These are phyloP conservation scores for Lunularia cruciata DNA, from an alignment of 225 moss, liverwort and hornwort genomes.

Conservation along the genomic window DNA sequence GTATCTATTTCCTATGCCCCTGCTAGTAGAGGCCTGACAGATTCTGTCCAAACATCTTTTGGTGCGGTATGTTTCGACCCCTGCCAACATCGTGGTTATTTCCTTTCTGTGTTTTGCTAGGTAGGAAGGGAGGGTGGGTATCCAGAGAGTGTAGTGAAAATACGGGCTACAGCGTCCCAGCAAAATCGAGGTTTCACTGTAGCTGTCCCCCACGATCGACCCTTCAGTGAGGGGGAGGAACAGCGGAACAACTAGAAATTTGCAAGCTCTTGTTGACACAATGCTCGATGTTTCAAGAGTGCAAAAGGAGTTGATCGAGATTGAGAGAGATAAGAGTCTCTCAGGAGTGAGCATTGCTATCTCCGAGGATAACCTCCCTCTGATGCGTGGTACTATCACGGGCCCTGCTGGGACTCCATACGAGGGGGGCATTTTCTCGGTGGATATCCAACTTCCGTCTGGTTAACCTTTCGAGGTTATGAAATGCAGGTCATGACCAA, in stretches of 20 bases:
- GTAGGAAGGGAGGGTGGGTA: too few species aligned
- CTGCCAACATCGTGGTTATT: too few species aligned
- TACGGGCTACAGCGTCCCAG: too few species aligned
- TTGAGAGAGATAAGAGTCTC: slow-evolving; percentile 83
- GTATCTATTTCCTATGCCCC: too few species aligned
- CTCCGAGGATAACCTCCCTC: slow-evolving; percentile 76
- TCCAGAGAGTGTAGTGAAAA: too few species aligned
- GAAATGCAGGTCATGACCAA: slow-evolving; percentile 95
- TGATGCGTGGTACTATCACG: slow-evolving; percentile 89
- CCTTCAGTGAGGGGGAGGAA: background rate
- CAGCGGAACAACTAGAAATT: background rate
- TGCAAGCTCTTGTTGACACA: slow-evolving; percentile 33
- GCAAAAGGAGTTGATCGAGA: slow-evolving; percentile 99
- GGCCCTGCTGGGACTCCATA: slow-evolving; percentile 92
- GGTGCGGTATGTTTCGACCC: too few species aligned
- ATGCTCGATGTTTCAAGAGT: slow-evolving; percentile 98
- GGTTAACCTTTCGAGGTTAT: slow-evolving; percentile 96
- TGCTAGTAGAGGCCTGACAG: too few species aligned
- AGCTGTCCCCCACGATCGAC: too few species aligned
- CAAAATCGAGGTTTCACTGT: too few species aligned
- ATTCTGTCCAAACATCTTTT: too few species aligned
- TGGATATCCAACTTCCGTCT: slow-evolving; percentile 90
- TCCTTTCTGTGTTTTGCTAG: too few species aligned
- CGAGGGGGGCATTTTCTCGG: slow-evolving; percentile 81
- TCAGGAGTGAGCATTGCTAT: slow-evolving; percentile 88